Evolutionary conservation across 371 early-diverging fungal genomes (phyloP), one percentile per base, ranked within the genome.

Genomic region (Mortierella sp.): DNA sequence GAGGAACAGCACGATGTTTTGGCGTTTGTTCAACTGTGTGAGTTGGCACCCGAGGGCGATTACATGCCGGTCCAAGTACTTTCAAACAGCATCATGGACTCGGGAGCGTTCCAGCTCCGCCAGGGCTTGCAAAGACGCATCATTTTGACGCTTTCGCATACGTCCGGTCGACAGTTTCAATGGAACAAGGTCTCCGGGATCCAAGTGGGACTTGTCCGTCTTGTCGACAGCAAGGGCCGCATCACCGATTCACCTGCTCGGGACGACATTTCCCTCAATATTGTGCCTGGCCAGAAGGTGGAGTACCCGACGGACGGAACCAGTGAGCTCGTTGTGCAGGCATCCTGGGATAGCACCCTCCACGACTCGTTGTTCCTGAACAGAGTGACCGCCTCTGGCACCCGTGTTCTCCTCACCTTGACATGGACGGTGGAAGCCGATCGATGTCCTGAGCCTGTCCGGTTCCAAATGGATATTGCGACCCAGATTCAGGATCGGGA

Each of bases 91-190:
- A 70, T 88, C 1, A 74, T 90, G 58, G 92, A 92, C 44, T 80
- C 90, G 8, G 94, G 95, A 5, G 90, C 91, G 4, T 96, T 96
- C 79, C 79, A 91, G 29, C 80, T 96, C 44, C 89, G 94, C 37
- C 97, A 97, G 82, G 97, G 97, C 4, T 75, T 96, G 39, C 97
- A 96, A 79, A 89, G 96, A 11, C 92, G 96, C 2, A 88, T 97
- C 37, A 81, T 88, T 31, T 73, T 96, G 31, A 87, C 91, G 6
- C 68, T 97, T 11, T 90, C 90, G 3, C 96, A 96, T 79, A 92
- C 92, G n/a, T 89, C 93, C 26, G 96, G 96, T 29, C 86, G 79
- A 16, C 93, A 93, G 41, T 87, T 97, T 65, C 89, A 85, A 26
- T 94, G 95, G 91, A 80, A 72, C 16, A 73, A 85, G 16, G 88